Base-by-base conservation (phyloP, 345 rosid species). In the Rhodomyrtus tomentosa region DNA sequence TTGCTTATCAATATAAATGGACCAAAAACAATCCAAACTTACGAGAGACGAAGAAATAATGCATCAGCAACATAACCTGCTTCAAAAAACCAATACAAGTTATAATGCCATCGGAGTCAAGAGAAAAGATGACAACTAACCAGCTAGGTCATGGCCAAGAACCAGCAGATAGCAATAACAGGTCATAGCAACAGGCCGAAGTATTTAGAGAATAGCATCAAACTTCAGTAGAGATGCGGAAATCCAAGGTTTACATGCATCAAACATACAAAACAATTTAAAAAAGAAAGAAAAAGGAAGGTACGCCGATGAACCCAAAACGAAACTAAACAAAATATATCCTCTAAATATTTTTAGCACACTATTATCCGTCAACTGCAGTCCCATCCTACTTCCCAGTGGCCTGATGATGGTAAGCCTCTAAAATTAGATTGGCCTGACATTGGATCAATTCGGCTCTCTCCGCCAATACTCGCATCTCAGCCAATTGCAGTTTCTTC, bases 391-490 rank as follows among this genome's bases (percentile, higher is more conserved):
- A 83, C 42, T 59, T 50, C 32, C 72, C 80, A 11, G 12, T 2
- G 20, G 54, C 25, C 38, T 24, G 79, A 42, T 24, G 79, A 42
- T 59, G 52, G 13, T 50, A 36, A 5, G 86, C 86, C 48, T 50
- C 79, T 13, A 81, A 14, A 20, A 85, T 15, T 3, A 81, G n/a
- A n/a, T 62, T 50, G n/a, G 55, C 50, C 12, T 81, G 83, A 18
- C 84, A 81, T 6, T 40, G 27, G 40, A 83, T 54, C 53, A 88
- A 38, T 21, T 6, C 9, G 10, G 87, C 85, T n/a, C 76, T 82
- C 83, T 83, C 85, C 4, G 80, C 82, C 16, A 53, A 16, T 5
- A 88, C 80, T 24, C 79, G n/a, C 85, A 84, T 42, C 38, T 88
- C 86, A 11, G 82, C 83, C 29, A 54, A 5, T 1, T 72, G 59